Evolutionary conservation across 2,329 filamentous ascomycete genomes (phyloP).

Genomic region (Alternaria incomplexa): DNA sequence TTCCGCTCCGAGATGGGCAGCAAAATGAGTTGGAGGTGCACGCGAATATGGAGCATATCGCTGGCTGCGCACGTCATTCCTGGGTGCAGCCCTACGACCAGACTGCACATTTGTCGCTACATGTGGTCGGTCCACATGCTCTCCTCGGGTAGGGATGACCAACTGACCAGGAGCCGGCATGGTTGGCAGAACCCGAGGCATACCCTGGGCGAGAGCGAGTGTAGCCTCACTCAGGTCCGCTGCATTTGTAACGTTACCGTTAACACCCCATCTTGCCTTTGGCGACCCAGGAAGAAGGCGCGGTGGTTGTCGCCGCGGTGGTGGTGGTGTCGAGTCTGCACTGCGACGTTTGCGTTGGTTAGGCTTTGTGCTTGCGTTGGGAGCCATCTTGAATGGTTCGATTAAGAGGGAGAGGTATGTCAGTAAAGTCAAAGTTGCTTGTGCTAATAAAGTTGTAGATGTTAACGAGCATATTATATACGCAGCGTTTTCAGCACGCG

Average conservation of each 20-base stretch:
- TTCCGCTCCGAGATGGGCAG: not conserved
- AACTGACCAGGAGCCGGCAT: not conserved
- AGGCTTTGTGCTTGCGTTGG: too few relatives aligned
- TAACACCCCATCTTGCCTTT: not conserved
- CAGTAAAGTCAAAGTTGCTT: not conserved
- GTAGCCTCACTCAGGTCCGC: not conserved
- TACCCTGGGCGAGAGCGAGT: not conserved
- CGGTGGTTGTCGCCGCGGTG: not conserved
- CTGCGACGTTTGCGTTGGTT: not conserved
- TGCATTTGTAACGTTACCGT: not conserved
- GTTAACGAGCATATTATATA: not conserved
- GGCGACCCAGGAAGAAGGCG: not conserved
- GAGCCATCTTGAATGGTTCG: not conserved
- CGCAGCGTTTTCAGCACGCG: not conserved
- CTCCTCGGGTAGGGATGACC: not conserved
- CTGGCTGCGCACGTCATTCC: not conserved
- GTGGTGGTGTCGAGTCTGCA: not conserved
- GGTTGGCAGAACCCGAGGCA: not conserved
- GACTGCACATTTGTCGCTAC: not conserved
- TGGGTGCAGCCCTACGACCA: not conserved
- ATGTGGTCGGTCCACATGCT: not conserved
- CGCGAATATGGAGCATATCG: not conserved
- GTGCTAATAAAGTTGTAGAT: not conserved
- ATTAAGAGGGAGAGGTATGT: not conserved
- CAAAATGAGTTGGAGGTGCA: rapidly evolving